Evolutionary conservation across 257 asterid species (phyloP), one percentile per base, ranked within the genome.

Genomic region (Penstemon davidsonii): DNA sequence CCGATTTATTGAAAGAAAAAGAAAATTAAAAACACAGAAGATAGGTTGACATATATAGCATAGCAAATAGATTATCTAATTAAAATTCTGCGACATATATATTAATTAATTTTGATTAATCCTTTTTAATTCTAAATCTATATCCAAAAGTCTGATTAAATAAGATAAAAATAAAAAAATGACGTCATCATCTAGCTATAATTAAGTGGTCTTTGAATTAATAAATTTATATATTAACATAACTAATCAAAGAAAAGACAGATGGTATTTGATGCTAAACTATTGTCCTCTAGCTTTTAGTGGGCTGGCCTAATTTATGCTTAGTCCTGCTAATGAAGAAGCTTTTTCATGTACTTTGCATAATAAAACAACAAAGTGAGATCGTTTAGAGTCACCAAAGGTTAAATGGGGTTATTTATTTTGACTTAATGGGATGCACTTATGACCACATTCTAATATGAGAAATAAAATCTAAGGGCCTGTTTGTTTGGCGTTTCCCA

Each of bases 221-320:
- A 25, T 7, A n/a, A 10, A 47, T 40, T 49, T 45, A 47, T 8
- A 5, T 3, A 49, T 49, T 60, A 12, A 51, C 42, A 52, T 33
- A 47, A 53, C 50, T 8, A 76, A 55, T 12, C 40, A 73, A 66
- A 70, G 70, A 72, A 73, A 66, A 70, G 70, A 72, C 76, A 66
- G 68, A 40, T 69, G 42, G 76, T 70, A 69, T 68, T 43, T 75
- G 60, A 71, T 74, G 77, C 73, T 33, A 69, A 71, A 15, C 13
- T 49, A 62, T 58, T 67, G 80, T 79, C 78, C 80, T 80, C 44
- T 74, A 73, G 71, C 69, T 64, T 70, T 47, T 57, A 74, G 90
- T 84, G 87, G 85, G 83, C 44, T 84, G 90, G 80, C 88, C 85
- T 83, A 83, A 80, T 61, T 55, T 69, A 73, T 82, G 78, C 78